These are phyloP conservation scores for Singerocomus rubriflavus DNA, from an alignment of 1,284 basidiomycete genomes.

Conservation along the genomic window DNA sequence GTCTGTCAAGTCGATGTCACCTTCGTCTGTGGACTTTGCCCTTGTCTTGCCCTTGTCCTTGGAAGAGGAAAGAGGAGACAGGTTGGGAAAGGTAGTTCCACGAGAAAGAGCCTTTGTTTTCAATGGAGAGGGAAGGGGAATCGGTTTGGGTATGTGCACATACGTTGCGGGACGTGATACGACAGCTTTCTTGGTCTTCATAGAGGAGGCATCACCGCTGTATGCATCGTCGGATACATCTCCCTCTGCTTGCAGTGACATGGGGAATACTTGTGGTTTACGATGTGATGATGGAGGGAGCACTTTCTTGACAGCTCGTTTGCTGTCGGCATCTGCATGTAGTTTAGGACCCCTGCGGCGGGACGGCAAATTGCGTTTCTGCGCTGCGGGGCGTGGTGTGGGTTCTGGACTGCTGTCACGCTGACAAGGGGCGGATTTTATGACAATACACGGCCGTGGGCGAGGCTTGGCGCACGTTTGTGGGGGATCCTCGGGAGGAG, in stretches of 20 bases:
- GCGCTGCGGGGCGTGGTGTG: constrained; percentile 16
- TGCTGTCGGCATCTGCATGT: background rate
- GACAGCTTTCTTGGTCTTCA: constrained; percentile 12
- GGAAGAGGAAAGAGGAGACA: constrained; percentile 25
- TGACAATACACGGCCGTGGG: constrained; percentile 10
- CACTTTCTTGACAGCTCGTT: constrained; percentile 10
- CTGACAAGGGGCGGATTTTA: background rate
- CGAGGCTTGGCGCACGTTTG: constrained; percentile 8
- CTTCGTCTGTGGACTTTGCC: constrained; percentile 7
- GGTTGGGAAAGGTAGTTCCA: constrained; percentile 21
- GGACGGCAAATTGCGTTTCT: constrained; percentile 4
- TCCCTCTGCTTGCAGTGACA: constrained; percentile 25
- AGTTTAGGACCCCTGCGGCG: constrained; percentile 9
- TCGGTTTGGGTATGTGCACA: background rate
- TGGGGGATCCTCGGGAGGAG: background rate
- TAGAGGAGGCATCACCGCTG: constrained; percentile 15
- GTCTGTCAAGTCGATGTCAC: background rate
- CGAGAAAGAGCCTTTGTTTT: constrained; percentile 8
- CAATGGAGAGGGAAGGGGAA: constrained; percentile 27
- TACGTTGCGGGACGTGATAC: constrained; percentile 10
- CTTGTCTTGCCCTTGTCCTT: constrained; percentile 22
- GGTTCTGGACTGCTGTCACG: constrained; percentile 14
- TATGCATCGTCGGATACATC: constrained; percentile 18
- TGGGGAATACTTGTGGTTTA: constrained; percentile 26
- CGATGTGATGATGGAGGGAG: constrained; percentile 7